Evolutionary conservation across 139 green algal genomes (phyloP), one percentile per base, ranked within the genome.

Genomic region (Chlorella sorokiniana): DNA sequence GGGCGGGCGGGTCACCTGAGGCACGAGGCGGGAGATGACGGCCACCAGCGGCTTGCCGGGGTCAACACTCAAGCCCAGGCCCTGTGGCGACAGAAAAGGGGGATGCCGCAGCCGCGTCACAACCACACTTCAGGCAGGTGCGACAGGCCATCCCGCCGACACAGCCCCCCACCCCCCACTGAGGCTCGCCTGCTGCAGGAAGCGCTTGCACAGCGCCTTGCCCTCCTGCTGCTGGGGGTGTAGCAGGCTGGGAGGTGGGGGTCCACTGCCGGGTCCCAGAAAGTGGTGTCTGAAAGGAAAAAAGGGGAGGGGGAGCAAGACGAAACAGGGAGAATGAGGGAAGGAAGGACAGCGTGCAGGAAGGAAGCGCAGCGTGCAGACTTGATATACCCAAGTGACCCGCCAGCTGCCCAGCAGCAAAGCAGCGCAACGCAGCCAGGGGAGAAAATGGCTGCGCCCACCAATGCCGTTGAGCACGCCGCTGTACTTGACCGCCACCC

Each of bases 391-490:
- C 14, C 48, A 59, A 16, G 48, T 16, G 16, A 59, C 48, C 48
- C 48, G 16, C 11, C 48, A 59, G n/a, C n/a, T 59, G 48, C 48
- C 11, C 48, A 59, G 48, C 48, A 59, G 48, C 48, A 59, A 68
- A 68, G 9, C 61, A 68, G 29, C 2, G 61, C 27, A 10, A 6
- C 10, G 7, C 4, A 35, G 61, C 25, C 61, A 68, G 14, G 61
- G 61, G 10, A 71, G 52, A 23, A 23, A 20, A 61, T 20, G 52
- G 52, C 52, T n/a, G 52, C 31, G 48, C 52, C 41, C 52, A 79
- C 72, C 72, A 64, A 99, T 98, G 81, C 96, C 96, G 83, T 99
- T 99, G 11, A 99, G 88, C 52, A 99, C 89, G 61, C 96, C 96
- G n/a, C 62, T 69, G 68, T 90, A 90, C 67, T 92, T 90, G 80